Base-by-base conservation (phyloP, 2,329 filamentous ascomycete species). In the Orbilia blumenaviensis region DNA sequence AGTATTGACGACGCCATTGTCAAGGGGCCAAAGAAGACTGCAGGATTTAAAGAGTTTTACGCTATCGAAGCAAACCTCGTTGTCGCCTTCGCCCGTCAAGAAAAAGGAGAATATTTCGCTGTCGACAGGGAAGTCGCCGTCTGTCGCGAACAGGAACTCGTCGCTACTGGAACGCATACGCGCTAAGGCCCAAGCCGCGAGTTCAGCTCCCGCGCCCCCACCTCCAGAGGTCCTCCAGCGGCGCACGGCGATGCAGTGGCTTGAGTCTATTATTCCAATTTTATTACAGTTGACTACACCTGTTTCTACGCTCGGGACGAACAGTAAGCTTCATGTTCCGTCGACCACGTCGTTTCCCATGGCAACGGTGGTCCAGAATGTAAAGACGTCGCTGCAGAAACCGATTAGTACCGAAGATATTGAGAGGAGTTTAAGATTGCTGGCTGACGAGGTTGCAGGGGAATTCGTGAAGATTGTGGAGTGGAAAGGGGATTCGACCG, bases 391-490 rank as follows among this genome's bases (percentile, higher is more conserved):
- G 38, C 23, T 75, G 29, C 62, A 67, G 27, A 67, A 60, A 27
- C 71, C 71, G 58, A 75, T 75, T 27, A 62, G 54, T 27, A 68
- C 2, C n/a, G 56, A 68, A 23, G 71, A 75, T 2, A 21, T 64
- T 4, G 71, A 75, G 63, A 54, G 46, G 18, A 68, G 71, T 60
- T 27, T 75, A 38, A 62, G 71, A 29, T 1, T 75, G 18, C 25
- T 75, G 38, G 71, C 71, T 36, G 71, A 75, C n/a, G 71, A 75
- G 38, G 48, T 75, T 23, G 71, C 71, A 14, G 32, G 46, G 9
- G 71, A 75, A n/a, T 75, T 75, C 64, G 71, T 75, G 32, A 68
- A 63, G 63, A 60, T 75, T 63, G 71, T 75, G 10, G 71, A 75
- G 27, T 75, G 71, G 71, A 75, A 68, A n/a, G 71, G 71, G 18